Evolutionary conservation across 2,329 filamentous ascomycete species (phyloP).

Genomic region (Neonectria neomacrospora): DNA sequence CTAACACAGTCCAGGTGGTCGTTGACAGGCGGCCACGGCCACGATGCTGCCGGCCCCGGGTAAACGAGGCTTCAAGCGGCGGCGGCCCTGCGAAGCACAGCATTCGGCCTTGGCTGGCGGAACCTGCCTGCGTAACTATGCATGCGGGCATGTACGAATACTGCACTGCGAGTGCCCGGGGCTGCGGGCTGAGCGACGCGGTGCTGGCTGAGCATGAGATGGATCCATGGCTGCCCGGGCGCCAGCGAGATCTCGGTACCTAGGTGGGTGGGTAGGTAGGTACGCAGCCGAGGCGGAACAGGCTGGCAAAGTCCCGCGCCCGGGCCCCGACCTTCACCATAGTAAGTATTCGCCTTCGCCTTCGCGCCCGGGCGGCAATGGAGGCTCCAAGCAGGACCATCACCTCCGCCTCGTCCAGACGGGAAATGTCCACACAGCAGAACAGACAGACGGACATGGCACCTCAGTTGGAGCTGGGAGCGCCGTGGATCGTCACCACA

Average conservation of each 20-base stretch:
- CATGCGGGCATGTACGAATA: too few relatives aligned
- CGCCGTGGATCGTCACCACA: neutral
- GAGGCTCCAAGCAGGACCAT: neutral
- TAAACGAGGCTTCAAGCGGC: slow-evolving; percentile 38
- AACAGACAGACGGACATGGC: neutral
- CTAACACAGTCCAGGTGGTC: slow-evolving; percentile 1
- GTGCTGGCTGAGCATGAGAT: neutral
- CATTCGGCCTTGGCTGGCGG: neutral
- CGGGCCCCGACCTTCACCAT: too few relatives aligned
- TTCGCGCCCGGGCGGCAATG: too few relatives aligned
- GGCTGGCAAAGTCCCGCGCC: neutral
- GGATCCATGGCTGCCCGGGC: neutral
- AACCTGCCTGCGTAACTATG: too few relatives aligned
- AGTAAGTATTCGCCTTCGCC: too few relatives aligned
- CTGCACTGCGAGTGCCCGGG: too few relatives aligned
- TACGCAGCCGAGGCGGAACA: too few relatives aligned
- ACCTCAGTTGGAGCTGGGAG: too few relatives aligned
- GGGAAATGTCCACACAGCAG: neutral
- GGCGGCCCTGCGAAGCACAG: neutral
- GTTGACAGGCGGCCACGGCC: too few relatives aligned
- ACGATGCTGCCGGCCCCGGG: slow-evolving; percentile 6
- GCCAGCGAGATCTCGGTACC: neutral
- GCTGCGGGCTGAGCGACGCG: neutral
- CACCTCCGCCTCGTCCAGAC: neutral
- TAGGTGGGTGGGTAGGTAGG: too few relatives aligned